These are phyloP conservation scores for Erodium maritimum DNA, from an alignment of 345 rosid genomes.

Conservation along the genomic window DNA sequence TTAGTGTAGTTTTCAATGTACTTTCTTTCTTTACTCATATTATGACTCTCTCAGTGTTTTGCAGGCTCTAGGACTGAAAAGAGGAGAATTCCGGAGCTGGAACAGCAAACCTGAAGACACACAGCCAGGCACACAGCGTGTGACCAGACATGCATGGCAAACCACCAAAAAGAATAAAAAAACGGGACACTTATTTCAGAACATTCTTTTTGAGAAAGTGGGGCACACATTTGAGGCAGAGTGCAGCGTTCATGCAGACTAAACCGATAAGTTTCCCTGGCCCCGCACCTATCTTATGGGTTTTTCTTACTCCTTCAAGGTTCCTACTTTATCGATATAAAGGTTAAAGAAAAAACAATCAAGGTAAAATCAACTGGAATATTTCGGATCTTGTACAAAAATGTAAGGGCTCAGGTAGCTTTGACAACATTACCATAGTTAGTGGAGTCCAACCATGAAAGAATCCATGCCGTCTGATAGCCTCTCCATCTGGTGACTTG, in stretches of 20 bases:
- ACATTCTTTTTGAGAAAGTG: no score
- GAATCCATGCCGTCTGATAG: slow-evolving; percentile 64
- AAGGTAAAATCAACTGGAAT: not conserved
- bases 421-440: slow-evolving; percentile 47
- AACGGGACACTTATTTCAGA: no score
- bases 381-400: no score
- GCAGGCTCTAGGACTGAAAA: no score
- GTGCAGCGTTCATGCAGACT: not conserved
- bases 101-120: no score
- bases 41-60: no score
- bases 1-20: no score
- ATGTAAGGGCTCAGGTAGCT: not conserved
- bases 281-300: not conserved
- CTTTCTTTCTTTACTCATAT: no score
- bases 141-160: no score
- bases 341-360: not conserved
- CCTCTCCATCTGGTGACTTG: slow-evolving; percentile 96
- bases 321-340: not conserved
- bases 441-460: slow-evolving; percentile 94
- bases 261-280: not conserved
- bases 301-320: not conserved
- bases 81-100: no score
- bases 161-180: no score
- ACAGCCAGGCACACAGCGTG: no score
- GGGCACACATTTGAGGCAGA: not conserved